A percentile compares a stretch with the other conserved stretches of the same genome.
Evolutionary conservation across 805 yeast genomes (phyloP).

Genomic region (Saturnispora galanensis): DNA sequence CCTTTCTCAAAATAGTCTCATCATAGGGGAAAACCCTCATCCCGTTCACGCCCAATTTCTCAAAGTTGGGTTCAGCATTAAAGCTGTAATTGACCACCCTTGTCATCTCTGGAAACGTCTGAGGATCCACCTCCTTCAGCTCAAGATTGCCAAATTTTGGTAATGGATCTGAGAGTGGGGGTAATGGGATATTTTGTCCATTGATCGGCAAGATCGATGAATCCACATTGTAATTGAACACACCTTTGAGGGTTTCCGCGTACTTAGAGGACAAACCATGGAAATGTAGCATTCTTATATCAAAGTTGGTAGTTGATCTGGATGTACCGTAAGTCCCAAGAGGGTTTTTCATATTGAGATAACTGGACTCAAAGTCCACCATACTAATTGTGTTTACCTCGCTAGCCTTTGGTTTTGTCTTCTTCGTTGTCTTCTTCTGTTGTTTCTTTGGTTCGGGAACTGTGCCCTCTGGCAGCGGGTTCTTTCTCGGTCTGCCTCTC

Average conservation of each 20-base stretch:
- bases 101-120: constrained; percentile 8
- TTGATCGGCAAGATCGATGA: constrained; percentile 2
- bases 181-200: neutral
- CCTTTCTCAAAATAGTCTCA: constrained; percentile 14
- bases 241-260: neutral
- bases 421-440: neutral
- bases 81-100: constrained; percentile 13
- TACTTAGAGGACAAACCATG: constrained; percentile 1
- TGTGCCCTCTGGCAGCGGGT: neutral
- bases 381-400: neutral
- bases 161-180: neutral
- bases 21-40: constrained; percentile 16
- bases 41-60: constrained; percentile 4
- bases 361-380: no score
- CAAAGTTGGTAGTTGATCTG: constrained; percentile 5
- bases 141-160: constrained; percentile 2
- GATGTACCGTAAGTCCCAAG: neutral
- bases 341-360: constrained; percentile 2
- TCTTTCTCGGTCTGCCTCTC: constrained; percentile 6
- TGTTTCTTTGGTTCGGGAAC: neutral
- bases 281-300: constrained; percentile 3
- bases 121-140: constrained; percentile 6
- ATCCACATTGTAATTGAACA: constrained; percentile 1
- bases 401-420: neutral
- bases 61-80: constrained; percentile 8